phyloP scores from a whole-genome alignment of 192 early-diverging fungal genomes.

The Rhizoclosmatium globosum region DNA sequence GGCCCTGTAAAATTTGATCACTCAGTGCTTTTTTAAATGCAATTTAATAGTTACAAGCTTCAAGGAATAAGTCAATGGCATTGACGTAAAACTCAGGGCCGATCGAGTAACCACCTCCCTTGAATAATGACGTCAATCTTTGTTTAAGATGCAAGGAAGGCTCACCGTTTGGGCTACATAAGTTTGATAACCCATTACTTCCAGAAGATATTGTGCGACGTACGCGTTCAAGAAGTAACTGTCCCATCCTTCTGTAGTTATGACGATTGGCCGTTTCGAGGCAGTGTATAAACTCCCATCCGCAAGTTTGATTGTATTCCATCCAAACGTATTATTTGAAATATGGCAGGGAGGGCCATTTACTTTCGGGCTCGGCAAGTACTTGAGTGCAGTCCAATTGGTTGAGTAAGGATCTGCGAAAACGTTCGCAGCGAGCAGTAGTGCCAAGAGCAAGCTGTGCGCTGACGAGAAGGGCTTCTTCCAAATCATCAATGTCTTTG shows the following conservation, averaged over 20 bases:
- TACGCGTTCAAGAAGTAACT: constrained; percentile 11
- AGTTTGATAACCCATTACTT: constrained; percentile 17
- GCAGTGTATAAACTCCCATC: constrained; percentile 13
- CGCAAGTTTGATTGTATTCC: constrained; percentile 16
- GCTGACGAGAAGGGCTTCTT: no score
- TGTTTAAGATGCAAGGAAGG: neutral
- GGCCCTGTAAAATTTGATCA: constrained; percentile 9
- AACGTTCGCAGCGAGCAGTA: no score
- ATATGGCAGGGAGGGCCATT: constrained; percentile 15
- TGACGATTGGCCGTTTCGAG: constrained; percentile 13
- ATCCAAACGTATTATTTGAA: constrained; percentile 21
- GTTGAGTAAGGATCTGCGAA: neutral
- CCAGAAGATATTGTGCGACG: constrained; percentile 24
- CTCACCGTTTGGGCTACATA: neutral
- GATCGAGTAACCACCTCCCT: neutral
- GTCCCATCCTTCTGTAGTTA: constrained; percentile 14
- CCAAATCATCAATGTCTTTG: no score
- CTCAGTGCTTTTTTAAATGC: neutral
- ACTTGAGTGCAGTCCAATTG: neutral
- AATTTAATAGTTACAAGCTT: constrained; percentile 5
- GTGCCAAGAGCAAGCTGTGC: no score
- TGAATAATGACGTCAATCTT: neutral
- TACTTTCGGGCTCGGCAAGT: constrained; percentile 1
- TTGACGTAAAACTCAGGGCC: constrained; percentile 9
- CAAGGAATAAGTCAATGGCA: constrained; percentile 16